phyloP scores from a whole-genome alignment of 768 basidiomycete genomes.

The Collybia sp. region DNA sequence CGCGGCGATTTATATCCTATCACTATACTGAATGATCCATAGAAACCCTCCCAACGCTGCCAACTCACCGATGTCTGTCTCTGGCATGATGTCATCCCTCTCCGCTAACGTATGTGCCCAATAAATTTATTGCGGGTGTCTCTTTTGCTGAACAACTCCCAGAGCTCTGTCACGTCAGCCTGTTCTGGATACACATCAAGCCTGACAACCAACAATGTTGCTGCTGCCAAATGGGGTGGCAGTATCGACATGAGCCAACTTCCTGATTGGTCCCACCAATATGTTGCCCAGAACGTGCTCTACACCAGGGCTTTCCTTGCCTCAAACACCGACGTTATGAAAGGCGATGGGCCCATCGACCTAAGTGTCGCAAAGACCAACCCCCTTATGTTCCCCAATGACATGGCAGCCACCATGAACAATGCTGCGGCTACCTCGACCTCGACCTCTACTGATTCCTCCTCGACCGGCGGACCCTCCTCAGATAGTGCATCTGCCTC shows the following conservation, averaged over 20 bases:
- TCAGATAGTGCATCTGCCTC: conserved; percentile 1
- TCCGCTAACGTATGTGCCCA: conserved; percentile 33
- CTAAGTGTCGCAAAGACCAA: conserved; percentile 34
- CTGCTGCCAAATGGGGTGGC: conserved; percentile 55
- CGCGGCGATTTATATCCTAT: not conserved
- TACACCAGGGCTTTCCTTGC: conserved; percentile 43
- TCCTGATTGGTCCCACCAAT: conserved; percentile 48
- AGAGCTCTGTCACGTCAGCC: conserved; percentile 54
- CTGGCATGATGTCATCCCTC: conserved; percentile 46
- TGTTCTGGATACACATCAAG: conserved; percentile 48
- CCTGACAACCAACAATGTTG: conserved; percentile 40
- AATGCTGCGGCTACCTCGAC: conserved; percentile 22
- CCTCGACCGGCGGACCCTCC: conserved; percentile 17
- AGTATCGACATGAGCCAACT: conserved; percentile 54
- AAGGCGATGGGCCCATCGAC: conserved; percentile 46
- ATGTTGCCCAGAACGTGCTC: conserved; percentile 53
- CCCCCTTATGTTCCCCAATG: conserved; percentile 57
- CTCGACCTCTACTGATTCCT: conserved; percentile 15
- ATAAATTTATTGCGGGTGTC: not conserved
- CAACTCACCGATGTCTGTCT: conserved; percentile 41
- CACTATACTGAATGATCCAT: conserved; percentile 5
- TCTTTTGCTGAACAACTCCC: conserved; percentile 5
- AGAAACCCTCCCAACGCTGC: conserved; percentile 56
- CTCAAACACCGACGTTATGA: conserved; percentile 45
- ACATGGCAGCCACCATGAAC: conserved; percentile 43